These are phyloP conservation scores for Syzygium jambos DNA, from an alignment of 345 rosid genomes.

Conservation along the genomic window DNA sequence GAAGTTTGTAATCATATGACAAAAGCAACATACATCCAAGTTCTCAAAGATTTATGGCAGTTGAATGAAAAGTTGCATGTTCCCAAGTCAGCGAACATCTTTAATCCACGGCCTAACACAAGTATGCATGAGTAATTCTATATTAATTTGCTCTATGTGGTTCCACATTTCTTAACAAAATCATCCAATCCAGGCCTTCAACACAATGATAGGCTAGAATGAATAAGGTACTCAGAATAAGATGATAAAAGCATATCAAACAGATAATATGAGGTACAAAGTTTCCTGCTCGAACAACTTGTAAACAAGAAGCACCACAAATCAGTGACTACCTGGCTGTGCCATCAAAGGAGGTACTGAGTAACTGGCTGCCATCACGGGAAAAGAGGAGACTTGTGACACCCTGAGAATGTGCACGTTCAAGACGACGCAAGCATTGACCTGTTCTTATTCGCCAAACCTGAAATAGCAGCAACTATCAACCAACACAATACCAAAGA, in stretches of 20 bases:
- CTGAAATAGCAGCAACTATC: conserved; percentile 28
- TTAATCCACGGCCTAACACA: background rate
- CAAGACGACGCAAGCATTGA: conserved; percentile 87
- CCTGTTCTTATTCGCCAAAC: conserved; percentile 97
- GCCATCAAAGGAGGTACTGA: conserved; percentile 89
- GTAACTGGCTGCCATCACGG: conserved; percentile 93
- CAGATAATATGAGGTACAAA: background rate
- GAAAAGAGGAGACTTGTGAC: conserved; percentile 90
- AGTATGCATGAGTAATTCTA: background rate
- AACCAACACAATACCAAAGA: background rate
- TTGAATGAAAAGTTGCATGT: background rate
- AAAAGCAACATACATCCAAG: background rate
- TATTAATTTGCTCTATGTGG: background rate
- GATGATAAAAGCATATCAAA: background rate
- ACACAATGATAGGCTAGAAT: background rate
- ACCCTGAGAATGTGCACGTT: conserved; percentile 93
- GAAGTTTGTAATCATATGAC: background rate
- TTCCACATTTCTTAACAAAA: background rate
- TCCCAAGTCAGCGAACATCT: background rate
- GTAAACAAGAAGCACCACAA: background rate
- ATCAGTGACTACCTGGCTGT: conserved; percentile 59
- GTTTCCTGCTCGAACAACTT: background rate
- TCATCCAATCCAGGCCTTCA: background rate
- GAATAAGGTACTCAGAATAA: background rate
- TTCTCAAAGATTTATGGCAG: background rate